phyloP scores from a whole-genome alignment of 176 grass and related monocot species.

The Bothriochloa decipiens region DNA sequence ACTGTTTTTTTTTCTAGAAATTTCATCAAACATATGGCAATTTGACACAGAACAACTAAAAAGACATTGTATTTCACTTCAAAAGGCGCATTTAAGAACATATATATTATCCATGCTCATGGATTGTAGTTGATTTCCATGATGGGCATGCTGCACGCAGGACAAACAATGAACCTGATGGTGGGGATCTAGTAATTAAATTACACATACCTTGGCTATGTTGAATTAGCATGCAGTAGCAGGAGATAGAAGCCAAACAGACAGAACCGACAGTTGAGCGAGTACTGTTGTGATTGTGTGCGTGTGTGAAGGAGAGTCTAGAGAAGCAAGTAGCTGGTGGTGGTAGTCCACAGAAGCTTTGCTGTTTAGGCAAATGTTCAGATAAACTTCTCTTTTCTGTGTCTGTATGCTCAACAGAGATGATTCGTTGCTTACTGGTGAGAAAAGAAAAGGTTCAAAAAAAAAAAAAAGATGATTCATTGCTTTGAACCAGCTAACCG shows the following conservation, averaged over 20 bases:
- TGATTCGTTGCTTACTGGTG: background rate
- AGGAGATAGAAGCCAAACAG: background rate
- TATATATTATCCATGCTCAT: no score
- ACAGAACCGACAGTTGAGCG: background rate
- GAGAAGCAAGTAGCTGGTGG: background rate
- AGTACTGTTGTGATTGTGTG: background rate
- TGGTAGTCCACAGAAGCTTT: background rate
- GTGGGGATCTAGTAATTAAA: background rate
- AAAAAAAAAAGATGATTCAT: background rate
- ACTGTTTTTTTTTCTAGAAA: background rate
- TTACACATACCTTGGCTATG: background rate
- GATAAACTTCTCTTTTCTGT: background rate
- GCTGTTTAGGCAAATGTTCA: background rate
- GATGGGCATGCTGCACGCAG: background rate
- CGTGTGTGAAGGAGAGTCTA: background rate
- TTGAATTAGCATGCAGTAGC: background rate
- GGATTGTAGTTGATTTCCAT: background rate
- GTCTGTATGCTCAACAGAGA: background rate
- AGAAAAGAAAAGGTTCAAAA: no score
- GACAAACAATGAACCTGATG: background rate
- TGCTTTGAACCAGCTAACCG: background rate
- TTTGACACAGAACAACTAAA: no score
- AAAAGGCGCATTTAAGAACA: no score
- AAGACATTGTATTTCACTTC: no score
- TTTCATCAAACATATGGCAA: background rate